Percentiles rank a stretch among this genome's conserved stretches.
Conservation (phyloP, 73 alveolate species). For the Symbiodinium pilosum region DNA sequence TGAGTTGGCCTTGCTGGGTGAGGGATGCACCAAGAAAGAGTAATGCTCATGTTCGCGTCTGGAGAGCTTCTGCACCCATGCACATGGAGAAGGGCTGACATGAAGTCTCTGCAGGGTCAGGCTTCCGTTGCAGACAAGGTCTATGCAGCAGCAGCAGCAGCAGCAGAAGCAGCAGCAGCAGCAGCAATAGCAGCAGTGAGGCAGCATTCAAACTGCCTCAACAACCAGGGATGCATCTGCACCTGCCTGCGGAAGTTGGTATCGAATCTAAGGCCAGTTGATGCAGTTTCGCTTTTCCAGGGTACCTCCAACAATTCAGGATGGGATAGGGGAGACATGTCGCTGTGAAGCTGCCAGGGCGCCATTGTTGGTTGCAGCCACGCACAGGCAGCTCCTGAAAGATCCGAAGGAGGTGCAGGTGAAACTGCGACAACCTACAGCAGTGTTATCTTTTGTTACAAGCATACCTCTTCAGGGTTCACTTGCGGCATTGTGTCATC, state of each 20-base stretch:
- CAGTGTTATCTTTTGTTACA: background rate
- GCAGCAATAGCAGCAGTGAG: too few species aligned
- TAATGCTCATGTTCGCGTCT: background rate
- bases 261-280: background rate
- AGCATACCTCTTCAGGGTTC: background rate
- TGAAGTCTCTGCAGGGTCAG: background rate
- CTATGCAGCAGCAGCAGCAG: background rate
- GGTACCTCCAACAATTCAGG: background rate
- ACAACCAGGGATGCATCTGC: background rate
- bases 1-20: background rate
- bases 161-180: background rate
- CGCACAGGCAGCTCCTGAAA: constrained; percentile 1
- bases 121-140: background rate
- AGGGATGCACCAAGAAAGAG: background rate
- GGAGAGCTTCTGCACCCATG: background rate
- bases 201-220: background rate
- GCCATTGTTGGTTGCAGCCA: background rate
- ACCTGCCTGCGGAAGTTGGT: background rate
- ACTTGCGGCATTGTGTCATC: background rate
- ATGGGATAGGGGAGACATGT: background rate
- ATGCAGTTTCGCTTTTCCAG: background rate
- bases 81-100: too few species aligned
- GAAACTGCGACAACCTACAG: background rate
- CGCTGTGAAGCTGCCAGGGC: background rate
- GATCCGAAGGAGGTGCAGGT: background rate